phyloP scores from a whole-genome alignment of 2,329 filamentous ascomycete species.

The Alternaria hordeiaustralica region DNA sequence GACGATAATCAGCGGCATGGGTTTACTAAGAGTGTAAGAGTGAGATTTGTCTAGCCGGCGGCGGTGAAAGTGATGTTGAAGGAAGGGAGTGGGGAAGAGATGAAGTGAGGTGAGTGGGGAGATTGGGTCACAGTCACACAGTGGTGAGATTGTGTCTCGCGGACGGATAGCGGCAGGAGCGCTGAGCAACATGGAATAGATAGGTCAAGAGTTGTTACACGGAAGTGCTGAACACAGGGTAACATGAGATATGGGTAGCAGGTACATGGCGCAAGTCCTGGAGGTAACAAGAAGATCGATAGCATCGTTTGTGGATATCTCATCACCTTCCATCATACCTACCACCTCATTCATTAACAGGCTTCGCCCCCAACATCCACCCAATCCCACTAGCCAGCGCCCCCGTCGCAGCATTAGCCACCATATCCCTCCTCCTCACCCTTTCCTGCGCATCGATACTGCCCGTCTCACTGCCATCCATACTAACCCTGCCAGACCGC shows the following conservation, averaged over 20 bases:
- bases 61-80: background rate
- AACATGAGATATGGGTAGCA: no score
- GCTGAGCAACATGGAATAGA: background rate
- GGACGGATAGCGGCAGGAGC: background rate
- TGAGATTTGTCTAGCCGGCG: background rate
- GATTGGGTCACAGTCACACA: background rate
- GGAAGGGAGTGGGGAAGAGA: background rate
- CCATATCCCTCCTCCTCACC: conserved; percentile 74
- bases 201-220: background rate
- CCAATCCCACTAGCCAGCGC: conserved; percentile 68
- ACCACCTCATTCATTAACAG: conserved; percentile 24
- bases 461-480: conserved; percentile 47
- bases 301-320: no score
- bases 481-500: conserved; percentile 30
- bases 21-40: background rate
- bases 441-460: conserved; percentile 45
- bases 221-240: background rate
- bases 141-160: background rate
- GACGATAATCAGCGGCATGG: background rate
- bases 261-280: no score
- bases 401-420: conserved; percentile 69
- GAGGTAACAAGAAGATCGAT: no score
- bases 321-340: no score
- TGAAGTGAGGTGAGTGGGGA: background rate
- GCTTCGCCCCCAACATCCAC: conserved; percentile 64